These are phyloP conservation scores for Epichloe aotearoae DNA, from an alignment of 2,329 filamentous ascomycete genomes.

Conservation along the genomic window DNA sequence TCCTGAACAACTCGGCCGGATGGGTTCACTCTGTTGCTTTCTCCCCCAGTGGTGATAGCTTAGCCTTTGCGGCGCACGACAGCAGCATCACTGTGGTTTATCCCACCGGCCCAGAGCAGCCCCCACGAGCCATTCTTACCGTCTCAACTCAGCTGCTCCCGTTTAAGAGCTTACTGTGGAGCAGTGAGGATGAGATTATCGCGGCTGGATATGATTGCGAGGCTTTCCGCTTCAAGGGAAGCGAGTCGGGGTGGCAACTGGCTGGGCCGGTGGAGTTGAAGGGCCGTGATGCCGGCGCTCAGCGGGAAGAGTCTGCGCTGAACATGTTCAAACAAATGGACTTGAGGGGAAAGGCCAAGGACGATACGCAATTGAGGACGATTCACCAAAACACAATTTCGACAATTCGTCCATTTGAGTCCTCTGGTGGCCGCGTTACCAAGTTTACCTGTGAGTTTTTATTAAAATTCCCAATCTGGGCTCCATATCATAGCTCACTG, in stretches of 20 bases:
- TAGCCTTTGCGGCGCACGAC: slow-evolving; percentile 90
- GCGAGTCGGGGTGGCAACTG: slow-evolving; percentile 69
- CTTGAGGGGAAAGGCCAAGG: slow-evolving; percentile 80
- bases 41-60: slow-evolving; percentile 74
- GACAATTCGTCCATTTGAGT: slow-evolving; percentile 66
- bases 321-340: slow-evolving; percentile 99
- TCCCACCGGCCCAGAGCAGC: slow-evolving; percentile 78
- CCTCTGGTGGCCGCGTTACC: slow-evolving; percentile 46
- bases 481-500: background rate
- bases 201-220: slow-evolving; percentile 86
- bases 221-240: slow-evolving; percentile 77
- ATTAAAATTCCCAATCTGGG: slow-evolving; percentile 13
- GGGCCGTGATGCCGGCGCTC: slow-evolving; percentile 45
- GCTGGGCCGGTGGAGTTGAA: slow-evolving; percentile 70
- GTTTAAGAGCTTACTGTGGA: slow-evolving; percentile 90
- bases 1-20: slow-evolving; percentile 85
- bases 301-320: slow-evolving; percentile 77
- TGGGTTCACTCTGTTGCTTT: slow-evolving; percentile 94
- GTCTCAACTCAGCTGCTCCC: slow-evolving; percentile 82
- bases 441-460: slow-evolving; percentile 76
- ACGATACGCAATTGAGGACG: slow-evolving; percentile 89
- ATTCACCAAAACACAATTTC: slow-evolving; percentile 94
- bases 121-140: slow-evolving; percentile 79
- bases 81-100: slow-evolving; percentile 96
- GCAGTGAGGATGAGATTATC: slow-evolving; percentile 80